Conservation (phyloP, 2,329 filamentous ascomycete species). For the Fusarium denticulatum region DNA sequence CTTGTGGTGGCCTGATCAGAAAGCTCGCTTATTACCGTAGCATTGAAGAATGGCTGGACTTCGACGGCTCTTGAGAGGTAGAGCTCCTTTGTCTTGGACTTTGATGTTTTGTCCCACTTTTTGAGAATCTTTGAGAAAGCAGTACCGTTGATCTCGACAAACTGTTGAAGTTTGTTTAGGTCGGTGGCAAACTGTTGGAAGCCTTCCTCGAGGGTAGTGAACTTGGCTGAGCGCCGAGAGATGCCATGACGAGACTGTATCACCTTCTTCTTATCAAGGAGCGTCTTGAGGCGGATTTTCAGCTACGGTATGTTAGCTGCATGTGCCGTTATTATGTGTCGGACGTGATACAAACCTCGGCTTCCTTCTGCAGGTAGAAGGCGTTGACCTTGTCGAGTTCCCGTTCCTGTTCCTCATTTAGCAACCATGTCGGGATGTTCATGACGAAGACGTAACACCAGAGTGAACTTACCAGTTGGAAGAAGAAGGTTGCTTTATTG, state of each 20-base stretch:
- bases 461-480: conserved; percentile 77
- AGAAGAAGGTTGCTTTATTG: conserved; percentile 99
- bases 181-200: conserved; percentile 98
- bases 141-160: conserved; percentile 97
- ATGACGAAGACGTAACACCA: conserved; percentile 34
- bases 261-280: conserved; percentile 94
- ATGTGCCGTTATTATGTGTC: background rate
- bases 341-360: conserved; percentile 73
- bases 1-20: conserved; percentile 98
- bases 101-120: conserved; percentile 99
- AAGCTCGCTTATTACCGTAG: conserved; percentile 93
- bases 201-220: conserved; percentile 93
- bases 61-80: conserved; percentile 96
- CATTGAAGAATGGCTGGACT: conserved; percentile 98
- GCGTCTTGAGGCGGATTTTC: conserved; percentile 88
- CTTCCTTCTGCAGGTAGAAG: conserved; percentile 97
- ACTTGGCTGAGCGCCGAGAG: conserved; percentile 90
- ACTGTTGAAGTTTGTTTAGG: conserved; percentile 97
- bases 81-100: conserved; percentile 97
- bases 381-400: conserved; percentile 98
- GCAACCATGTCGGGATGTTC: conserved; percentile 45
- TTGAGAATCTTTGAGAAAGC: conserved; percentile 99
- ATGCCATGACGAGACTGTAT: conserved; percentile 83
- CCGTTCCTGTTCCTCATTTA: conserved; percentile 76
- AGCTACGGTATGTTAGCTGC: conserved; percentile 65